These are phyloP conservation scores for Dionaea muscipula DNA, from an alignment of 179 eudicot species.

Conservation along the genomic window DNA sequence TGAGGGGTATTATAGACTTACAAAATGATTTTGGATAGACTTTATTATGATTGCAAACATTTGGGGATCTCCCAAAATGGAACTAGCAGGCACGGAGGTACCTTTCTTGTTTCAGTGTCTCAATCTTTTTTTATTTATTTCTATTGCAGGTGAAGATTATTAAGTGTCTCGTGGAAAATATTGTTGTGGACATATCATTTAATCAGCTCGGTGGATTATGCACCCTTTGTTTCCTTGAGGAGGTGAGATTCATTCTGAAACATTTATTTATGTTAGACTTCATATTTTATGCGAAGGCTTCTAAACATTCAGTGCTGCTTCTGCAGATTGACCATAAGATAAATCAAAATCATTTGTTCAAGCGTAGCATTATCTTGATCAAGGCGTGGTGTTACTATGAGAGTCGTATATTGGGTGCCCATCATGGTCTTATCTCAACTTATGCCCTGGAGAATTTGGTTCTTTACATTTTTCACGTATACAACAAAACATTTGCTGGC, in stretches of 20 bases:
- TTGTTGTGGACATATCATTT: slow-evolving; percentile 94
- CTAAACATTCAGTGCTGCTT: slow-evolving; percentile 2
- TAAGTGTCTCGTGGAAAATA: slow-evolving; percentile 87
- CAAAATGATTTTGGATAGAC: too few relatives aligned
- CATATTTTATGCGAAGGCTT: not conserved
- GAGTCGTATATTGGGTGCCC: slow-evolving; percentile 96
- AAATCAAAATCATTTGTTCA: slow-evolving; percentile 73
- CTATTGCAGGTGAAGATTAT: slow-evolving; percentile 69
- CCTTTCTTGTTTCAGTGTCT: too few relatives aligned
- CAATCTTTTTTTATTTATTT: too few relatives aligned
- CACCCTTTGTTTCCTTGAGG: slow-evolving; percentile 89
- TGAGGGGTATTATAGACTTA: too few relatives aligned
- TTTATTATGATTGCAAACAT: too few relatives aligned
- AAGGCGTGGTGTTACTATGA: slow-evolving; percentile 99
- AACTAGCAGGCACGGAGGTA: too few relatives aligned
- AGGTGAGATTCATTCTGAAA: slow-evolving; percentile 28
- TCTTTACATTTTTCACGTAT: slow-evolving; percentile 92
- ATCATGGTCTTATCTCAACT: slow-evolving; percentile 92
- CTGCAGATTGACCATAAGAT: slow-evolving; percentile 76
- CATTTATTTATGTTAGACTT: not conserved
- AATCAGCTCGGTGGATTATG: slow-evolving; percentile 89
- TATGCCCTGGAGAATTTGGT: slow-evolving; percentile 95
- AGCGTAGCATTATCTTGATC: slow-evolving; percentile 86
- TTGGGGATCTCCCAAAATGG: too few relatives aligned
- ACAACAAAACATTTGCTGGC: slow-evolving; percentile 73